Evolutionary conservation across 1,284 basidiomycete genomes (phyloP).

Genomic region (Cerioporus squamosus): DNA sequence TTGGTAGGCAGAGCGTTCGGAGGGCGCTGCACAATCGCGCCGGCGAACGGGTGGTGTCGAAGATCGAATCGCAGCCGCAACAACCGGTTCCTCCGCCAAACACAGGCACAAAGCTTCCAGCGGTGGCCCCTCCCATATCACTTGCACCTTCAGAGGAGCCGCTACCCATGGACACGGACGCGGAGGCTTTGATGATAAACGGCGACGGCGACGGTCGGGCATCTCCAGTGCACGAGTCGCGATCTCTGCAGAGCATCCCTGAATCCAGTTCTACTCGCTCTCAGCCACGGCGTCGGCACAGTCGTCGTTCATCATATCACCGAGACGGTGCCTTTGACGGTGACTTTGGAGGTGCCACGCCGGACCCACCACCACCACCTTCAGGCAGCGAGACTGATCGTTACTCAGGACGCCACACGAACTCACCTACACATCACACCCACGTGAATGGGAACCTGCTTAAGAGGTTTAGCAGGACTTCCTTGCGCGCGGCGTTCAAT

Average conservation of each 20-base stretch:
- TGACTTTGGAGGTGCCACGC: slow-evolving; percentile 32
- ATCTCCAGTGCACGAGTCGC: slow-evolving; percentile 1
- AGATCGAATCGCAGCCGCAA: slow-evolving; percentile 25
- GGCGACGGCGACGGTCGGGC: slow-evolving; percentile 28
- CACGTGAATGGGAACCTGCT: slow-evolving; percentile 12
- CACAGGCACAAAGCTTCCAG: slow-evolving; percentile 28
- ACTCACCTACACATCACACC: neutral
- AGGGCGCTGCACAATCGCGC: slow-evolving; percentile 44
- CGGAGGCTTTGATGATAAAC: slow-evolving; percentile 40
- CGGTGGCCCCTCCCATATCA: slow-evolving; percentile 24
- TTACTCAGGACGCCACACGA: slow-evolving; percentile 2
- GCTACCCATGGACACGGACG: slow-evolving; percentile 63
- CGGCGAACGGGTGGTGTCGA: slow-evolving; percentile 23
- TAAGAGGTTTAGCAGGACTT: slow-evolving; percentile 51
- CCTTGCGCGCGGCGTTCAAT: slow-evolving; percentile 52
- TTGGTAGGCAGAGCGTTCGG: slow-evolving; percentile 79
- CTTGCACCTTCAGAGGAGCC: slow-evolving; percentile 50
- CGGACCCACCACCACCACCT: slow-evolving; percentile 33
- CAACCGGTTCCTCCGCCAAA: slow-evolving; percentile 28
- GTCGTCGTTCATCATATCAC: slow-evolving; percentile 9
- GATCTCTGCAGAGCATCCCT: neutral
- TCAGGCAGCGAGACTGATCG: slow-evolving; percentile 23
- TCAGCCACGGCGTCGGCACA: slow-evolving; percentile 20
- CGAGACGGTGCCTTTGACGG: slow-evolving; percentile 19
- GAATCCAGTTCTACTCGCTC: slow-evolving; percentile 18